Conservation (phyloP, 2,329 filamentous ascomycete genomes). For the Nannizziopsis barbatae region DNA sequence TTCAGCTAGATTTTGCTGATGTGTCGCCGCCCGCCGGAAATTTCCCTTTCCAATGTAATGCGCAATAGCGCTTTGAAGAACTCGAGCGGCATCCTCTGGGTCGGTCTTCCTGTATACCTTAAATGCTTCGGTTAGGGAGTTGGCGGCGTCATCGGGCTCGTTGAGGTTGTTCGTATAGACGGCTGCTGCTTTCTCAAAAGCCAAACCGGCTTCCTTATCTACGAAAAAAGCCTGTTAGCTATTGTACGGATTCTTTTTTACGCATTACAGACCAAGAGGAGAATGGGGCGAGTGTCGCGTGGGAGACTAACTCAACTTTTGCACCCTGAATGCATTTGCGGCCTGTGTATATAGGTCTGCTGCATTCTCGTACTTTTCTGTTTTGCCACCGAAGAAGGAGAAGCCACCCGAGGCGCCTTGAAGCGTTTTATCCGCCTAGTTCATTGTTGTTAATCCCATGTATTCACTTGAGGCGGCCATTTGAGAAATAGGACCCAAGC, state of each 20-base stretch:
- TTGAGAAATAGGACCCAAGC: conserved; percentile 14
- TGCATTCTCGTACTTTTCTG: conserved; percentile 83
- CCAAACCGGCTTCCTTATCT: conserved; percentile 77
- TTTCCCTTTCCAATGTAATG: conserved; percentile 86
- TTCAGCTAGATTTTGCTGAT: conserved; percentile 82
- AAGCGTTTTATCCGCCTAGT: conserved; percentile 74
- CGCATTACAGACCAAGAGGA: not conserved
- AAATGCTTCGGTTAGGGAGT: conserved; percentile 79
- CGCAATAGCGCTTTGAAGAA: conserved; percentile 65
- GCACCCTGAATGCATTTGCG: conserved; percentile 81
- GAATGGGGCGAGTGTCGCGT: not conserved
- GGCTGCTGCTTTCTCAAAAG: conserved; percentile 75
- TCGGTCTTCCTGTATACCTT: conserved; percentile 85
- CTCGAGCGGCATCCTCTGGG: conserved; percentile 70
- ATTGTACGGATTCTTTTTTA: not conserved
- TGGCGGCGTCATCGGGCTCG: conserved; percentile 85
- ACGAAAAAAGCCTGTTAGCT: not conserved
- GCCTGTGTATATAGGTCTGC: conserved; percentile 80
- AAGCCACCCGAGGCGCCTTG: conserved; percentile 68
- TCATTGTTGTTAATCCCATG: not conserved
- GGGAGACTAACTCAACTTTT: conserved; percentile 58
- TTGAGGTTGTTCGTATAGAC: conserved; percentile 73
- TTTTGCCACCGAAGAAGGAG: conserved; percentile 73
- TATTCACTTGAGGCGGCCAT: not conserved
- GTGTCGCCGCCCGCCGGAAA: conserved; percentile 76